Evolutionary conservation across 176 grass and related monocot species (phyloP), one percentile per base, ranked within the genome.

Genomic region (Aegilops bicornis): DNA sequence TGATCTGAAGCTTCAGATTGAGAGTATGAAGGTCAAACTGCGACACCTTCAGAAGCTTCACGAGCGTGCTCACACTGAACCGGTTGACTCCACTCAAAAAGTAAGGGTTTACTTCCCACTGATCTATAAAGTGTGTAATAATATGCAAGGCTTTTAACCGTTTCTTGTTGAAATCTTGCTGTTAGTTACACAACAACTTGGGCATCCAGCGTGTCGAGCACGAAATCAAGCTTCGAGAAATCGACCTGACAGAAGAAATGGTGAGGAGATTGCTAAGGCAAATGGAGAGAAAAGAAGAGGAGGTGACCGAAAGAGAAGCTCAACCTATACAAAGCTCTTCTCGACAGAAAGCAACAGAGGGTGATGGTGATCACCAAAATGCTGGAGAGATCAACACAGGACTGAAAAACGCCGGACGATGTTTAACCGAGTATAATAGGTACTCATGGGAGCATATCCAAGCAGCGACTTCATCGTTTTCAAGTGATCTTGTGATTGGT

Each of bases 401-500:
- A 78, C 67, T 69, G 39, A 85, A 70, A 56, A 59, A 58, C 22
- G 3, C 6, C 0, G 54, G 71, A 64, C 13, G 8, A 12, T 32
- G 52, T 87, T 71, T 86, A 70, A 64, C 30, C 4, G 48, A 89
- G 10, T 87, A 89, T 33, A 86, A 87, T 50, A 87, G 84, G 78
- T 99, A 94, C 59, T 83, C 89, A 27, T 96, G 97, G 97, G 91
- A 99, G 45, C 94, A 99, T n/a, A 94, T 96, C 77, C 80, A 90
- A 52, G 81, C 70, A 74, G 93, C 90, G 0, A 99, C 97, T 27
- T 94, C 85, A 54, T 89, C 85, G 40, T 93, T 99, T 78, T 96
- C 92, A 19, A 62, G 47, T 78, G 70, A 79, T 81, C 87, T 85
- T 69, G 91, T 88, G 79, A 90, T 99, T 13, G 97, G 97, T 54